These are phyloP conservation scores for Scleroderma bovista DNA, from an alignment of 768 basidiomycete species.

Conservation along the genomic window DNA sequence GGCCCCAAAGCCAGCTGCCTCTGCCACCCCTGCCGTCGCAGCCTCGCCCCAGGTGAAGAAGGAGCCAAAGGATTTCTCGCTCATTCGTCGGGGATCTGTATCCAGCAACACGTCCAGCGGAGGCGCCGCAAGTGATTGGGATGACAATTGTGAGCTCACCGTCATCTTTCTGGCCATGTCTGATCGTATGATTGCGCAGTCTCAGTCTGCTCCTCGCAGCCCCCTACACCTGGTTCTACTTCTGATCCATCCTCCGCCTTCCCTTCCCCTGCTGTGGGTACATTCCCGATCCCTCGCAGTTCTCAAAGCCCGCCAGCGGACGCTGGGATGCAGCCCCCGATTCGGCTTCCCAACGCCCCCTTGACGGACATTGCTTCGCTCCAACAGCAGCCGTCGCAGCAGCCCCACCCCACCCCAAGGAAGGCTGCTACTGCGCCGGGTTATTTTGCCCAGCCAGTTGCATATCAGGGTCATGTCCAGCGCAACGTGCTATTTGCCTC, in stretches of 20 bases:
- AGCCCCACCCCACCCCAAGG: constrained; percentile 21
- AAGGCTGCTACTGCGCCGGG: constrained; percentile 28
- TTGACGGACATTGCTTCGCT: constrained; percentile 63
- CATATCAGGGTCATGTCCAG: constrained; percentile 25
- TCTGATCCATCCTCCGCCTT: constrained; percentile 60
- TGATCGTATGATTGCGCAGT: constrained; percentile 9
- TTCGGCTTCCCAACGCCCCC: constrained; percentile 70
- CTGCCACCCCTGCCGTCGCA: constrained; percentile 30
- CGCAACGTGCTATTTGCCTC: constrained; percentile 24
- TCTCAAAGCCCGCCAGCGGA: constrained; percentile 46
- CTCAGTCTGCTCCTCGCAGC: constrained; percentile 29
- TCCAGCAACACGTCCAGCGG: constrained; percentile 50
- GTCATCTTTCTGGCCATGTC: not conserved
- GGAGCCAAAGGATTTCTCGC: constrained; percentile 50
- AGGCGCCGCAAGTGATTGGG: constrained; percentile 68
- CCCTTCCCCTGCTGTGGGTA: constrained; percentile 55
- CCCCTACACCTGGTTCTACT: constrained; percentile 36
- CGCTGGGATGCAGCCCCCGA: constrained; percentile 39
- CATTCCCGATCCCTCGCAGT: constrained; percentile 58
- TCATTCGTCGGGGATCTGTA: constrained; percentile 56
- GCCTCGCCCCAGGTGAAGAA: constrained; percentile 51
- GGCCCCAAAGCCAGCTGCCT: constrained; percentile 28
- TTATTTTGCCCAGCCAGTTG: constrained; percentile 28
- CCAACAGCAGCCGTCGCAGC: constrained; percentile 25
- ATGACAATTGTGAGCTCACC: constrained; percentile 60